A percentile compares a stretch with the other conserved stretches of the same genome.
Conservation (phyloP, 2,329 filamentous ascomycete genomes). For the Trichoderma sp. region DNA sequence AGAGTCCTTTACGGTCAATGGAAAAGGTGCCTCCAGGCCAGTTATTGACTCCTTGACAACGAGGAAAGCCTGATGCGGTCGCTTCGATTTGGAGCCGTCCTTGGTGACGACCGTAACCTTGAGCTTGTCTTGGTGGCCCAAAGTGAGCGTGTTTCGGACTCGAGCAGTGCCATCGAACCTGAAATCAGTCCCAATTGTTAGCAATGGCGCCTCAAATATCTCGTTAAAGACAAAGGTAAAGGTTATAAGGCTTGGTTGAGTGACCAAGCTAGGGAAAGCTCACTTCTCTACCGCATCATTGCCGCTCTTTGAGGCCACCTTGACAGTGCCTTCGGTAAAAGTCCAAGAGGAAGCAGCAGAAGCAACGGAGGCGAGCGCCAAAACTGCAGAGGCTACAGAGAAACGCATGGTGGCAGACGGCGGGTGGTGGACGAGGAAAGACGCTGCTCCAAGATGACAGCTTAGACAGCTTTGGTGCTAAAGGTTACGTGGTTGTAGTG, state of each 20-base stretch:
- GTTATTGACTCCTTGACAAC: constrained; percentile 74
- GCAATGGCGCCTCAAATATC: constrained; percentile 27
- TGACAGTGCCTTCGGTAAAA: constrained; percentile 72
- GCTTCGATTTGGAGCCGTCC: constrained; percentile 75
- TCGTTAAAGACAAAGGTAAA: background rate
- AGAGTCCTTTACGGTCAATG: constrained; percentile 79
- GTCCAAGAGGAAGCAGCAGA: constrained; percentile 63
- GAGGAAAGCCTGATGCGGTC: constrained; percentile 92
- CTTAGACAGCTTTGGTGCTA: constrained; percentile 32
- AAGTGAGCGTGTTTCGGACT: constrained; percentile 62
- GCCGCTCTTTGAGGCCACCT: constrained; percentile 66
- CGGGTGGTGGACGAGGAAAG: constrained; percentile 27
- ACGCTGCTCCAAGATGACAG: constrained; percentile 34
- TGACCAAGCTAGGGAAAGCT: constrained; percentile 33
- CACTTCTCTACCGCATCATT: constrained; percentile 68
- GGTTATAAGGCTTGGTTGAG: background rate
- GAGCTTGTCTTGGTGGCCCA: constrained; percentile 71
- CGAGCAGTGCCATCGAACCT: constrained; percentile 63
- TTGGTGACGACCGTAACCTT: constrained; percentile 81
- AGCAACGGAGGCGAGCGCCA: constrained; percentile 53
- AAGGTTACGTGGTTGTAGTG: constrained; percentile 36
- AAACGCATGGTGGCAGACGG: constrained; percentile 41
- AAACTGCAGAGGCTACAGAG: constrained; percentile 41
- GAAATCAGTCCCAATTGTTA: constrained; percentile 28
- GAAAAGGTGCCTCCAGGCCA: constrained; percentile 84